A percentile compares a stretch with the other conserved stretches of the same genome.
Evolutionary conservation across 2,329 filamentous ascomycete species (phyloP).

Genomic region (Colletotrichum cordylinicola): DNA sequence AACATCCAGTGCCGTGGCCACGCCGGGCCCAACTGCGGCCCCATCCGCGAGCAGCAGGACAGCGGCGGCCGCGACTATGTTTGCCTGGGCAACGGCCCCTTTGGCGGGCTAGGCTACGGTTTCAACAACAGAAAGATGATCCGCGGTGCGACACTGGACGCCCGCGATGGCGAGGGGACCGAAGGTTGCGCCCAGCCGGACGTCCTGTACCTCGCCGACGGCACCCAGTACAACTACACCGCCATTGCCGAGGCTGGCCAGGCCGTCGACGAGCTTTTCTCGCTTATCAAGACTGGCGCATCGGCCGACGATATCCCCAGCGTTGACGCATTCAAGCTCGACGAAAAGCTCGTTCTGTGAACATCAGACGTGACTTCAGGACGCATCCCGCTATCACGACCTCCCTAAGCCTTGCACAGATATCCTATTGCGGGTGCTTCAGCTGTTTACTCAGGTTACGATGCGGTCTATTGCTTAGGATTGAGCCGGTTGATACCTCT

Average conservation of each 20-base stretch:
- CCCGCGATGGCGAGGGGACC: background rate
- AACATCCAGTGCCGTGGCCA: constrained; percentile 1
- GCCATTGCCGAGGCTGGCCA: constrained; percentile 5
- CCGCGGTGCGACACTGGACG: constrained; percentile 7
- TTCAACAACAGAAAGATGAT: constrained; percentile 9
- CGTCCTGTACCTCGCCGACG: constrained; percentile 10
- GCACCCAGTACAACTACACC: constrained; percentile 18
- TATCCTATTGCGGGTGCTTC: background rate
- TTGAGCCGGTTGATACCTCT: background rate
- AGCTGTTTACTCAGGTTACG: background rate
- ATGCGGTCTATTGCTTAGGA: background rate
- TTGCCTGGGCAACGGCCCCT: constrained; percentile 4
- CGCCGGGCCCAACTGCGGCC: constrained; percentile 5
- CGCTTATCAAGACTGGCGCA: background rate
- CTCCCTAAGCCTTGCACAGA: background rate
- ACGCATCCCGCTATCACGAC: background rate
- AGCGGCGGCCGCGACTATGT: background rate
- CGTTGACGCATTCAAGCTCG: background rate
- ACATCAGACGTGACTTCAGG: background rate
- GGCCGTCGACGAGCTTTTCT: background rate
- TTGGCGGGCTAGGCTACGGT: background rate
- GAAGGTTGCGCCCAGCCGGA: constrained; percentile 2
- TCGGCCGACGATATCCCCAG: constrained; percentile 1
- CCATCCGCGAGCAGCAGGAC: constrained; percentile 1
- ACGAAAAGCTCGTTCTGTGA: constrained; percentile 1